phyloP scores from a whole-genome alignment of 2,329 filamentous ascomycete species.

The Aurifilum marmelostoma region DNA sequence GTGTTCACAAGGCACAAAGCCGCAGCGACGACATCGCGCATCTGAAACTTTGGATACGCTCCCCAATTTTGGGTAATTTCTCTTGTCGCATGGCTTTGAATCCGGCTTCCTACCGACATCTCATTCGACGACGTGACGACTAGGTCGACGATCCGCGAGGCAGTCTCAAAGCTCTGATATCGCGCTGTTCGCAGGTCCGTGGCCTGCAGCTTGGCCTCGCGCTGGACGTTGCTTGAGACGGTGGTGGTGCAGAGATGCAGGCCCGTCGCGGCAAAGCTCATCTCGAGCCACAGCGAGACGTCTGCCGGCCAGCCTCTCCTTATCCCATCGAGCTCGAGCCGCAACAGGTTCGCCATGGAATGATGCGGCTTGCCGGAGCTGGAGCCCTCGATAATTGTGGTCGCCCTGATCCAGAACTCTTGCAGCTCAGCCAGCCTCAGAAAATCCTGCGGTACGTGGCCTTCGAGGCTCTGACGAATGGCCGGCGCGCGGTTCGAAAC shows the following conservation, averaged over 20 bases:
- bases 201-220: background rate
- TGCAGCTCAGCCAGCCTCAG: background rate
- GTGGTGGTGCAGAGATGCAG: background rate
- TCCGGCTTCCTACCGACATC: background rate
- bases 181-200: background rate
- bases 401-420: slow-evolving; percentile 4
- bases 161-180: slow-evolving; percentile 4
- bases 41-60: background rate
- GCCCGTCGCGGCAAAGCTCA: background rate
- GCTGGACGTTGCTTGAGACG: background rate
- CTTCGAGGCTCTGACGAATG: background rate
- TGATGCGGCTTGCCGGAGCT: slow-evolving; percentile 3
- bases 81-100: background rate
- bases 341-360: background rate
- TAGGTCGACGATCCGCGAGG: background rate
- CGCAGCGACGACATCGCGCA: background rate
- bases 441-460: background rate
- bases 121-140: background rate
- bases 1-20: background rate
- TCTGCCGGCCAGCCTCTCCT: background rate
- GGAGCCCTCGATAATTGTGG: background rate
- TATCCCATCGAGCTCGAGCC: background rate
- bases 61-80: background rate
- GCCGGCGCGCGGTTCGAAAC: background rate
- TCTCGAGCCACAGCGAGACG: background rate